A percentile compares a stretch with the other conserved stretches of the same genome.
phyloP scores from a whole-genome alignment of 2,329 filamentous ascomycete species.

The Hyphodiscus sp. region DNA sequence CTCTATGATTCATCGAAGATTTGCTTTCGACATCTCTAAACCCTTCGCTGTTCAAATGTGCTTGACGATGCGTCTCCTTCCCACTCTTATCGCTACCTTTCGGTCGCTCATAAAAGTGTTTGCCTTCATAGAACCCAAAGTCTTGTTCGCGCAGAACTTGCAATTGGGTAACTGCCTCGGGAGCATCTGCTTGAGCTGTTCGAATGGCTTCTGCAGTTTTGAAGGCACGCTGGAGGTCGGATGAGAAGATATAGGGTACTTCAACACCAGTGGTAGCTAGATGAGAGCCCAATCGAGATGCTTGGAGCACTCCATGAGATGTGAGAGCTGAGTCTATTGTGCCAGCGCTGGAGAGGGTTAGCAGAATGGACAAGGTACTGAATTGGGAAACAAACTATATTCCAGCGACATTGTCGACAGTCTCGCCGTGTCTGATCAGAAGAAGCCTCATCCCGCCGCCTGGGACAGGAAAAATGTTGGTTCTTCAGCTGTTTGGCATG shows the following conservation, averaged over 20 bases:
- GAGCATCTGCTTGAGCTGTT: conserved; percentile 40
- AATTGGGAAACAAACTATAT: conserved; percentile 52
- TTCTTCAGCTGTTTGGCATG: conserved; percentile 17
- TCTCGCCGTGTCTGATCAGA: conserved; percentile 82
- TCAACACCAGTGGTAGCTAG: conserved; percentile 58
- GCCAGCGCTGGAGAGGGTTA: conserved; percentile 54
- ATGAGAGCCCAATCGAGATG: conserved; percentile 61
- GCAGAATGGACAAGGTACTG: conserved; percentile 3
- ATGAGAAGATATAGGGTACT: conserved; percentile 68
- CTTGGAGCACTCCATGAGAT: conserved; percentile 73
- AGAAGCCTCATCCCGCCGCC: conserved; percentile 53
- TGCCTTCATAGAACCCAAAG: conserved; percentile 66
- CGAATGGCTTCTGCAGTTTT: conserved; percentile 64
- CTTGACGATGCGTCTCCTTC: conserved; percentile 34
- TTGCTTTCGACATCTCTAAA: conserved; percentile 59
- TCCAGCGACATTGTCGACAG: conserved; percentile 78
- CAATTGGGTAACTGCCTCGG: conserved; percentile 21
- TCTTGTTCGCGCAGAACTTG: conserved; percentile 62
- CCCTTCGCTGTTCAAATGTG: conserved; percentile 34
- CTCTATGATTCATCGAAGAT: conserved; percentile 58
- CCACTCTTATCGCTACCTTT: conserved; percentile 28
- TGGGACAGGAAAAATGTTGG: conserved; percentile 14
- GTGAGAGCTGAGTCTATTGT: conserved; percentile 75
- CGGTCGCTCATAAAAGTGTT: conserved; percentile 42
- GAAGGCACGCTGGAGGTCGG: conserved; percentile 67